phyloP scores from a whole-genome alignment of 169 alveolate species.

The Plasmodium ovale region DNA sequence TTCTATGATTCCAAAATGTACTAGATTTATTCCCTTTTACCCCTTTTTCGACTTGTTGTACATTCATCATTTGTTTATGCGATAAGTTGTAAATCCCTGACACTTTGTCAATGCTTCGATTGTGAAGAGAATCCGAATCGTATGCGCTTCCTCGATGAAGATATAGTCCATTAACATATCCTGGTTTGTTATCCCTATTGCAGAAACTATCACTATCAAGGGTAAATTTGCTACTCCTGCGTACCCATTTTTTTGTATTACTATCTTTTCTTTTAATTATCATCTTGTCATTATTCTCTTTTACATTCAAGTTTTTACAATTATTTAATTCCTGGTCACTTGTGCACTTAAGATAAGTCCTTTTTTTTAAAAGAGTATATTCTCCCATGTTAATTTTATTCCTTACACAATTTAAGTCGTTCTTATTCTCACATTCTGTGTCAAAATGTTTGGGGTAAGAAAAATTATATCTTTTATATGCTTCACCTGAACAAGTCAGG shows the following conservation, averaged over 20 bases:
- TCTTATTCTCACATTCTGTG: not conserved
- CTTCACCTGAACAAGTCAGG: too few species aligned
- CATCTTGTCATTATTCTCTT: not conserved
- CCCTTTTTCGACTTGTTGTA: not conserved
- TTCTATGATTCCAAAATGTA: too few species aligned
- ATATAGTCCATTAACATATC: not conserved
- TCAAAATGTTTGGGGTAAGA: not conserved
- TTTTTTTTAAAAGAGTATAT: not conserved
- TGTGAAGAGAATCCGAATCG: not conserved
- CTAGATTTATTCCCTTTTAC: not conserved
- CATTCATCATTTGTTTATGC: not conserved
- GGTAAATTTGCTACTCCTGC: not conserved
- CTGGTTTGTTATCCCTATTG: not conserved
- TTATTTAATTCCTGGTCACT: conserved; percentile 27
- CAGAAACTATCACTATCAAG: not conserved
- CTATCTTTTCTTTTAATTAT: not conserved
- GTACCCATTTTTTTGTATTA: not conserved
- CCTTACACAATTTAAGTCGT: not conserved
- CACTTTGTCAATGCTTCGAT: not conserved
- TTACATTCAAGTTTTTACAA: not conserved
- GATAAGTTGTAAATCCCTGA: not conserved
- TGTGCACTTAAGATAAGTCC: not conserved
- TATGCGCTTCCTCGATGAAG: not conserved
- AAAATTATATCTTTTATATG: conserved; percentile 11
- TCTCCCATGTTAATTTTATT: not conserved